Base-by-base conservation (phyloP, 306 rosid genomes). In the Abrus pulchellus region DNA sequence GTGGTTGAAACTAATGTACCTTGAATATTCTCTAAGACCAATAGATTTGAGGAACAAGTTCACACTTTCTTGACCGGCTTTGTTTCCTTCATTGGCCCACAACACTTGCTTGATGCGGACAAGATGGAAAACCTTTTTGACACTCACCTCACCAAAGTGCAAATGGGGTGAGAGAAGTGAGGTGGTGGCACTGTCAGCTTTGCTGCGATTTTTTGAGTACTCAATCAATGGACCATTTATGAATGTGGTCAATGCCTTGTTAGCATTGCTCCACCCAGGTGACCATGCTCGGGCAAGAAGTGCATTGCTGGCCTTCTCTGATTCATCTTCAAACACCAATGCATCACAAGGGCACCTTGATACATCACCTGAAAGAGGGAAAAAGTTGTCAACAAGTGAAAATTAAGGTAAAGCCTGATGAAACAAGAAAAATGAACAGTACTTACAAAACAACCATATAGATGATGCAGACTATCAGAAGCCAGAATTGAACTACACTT, bases 221-320 rank as follows among this genome's bases (percentile, higher is more conserved):
- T 93, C 94, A 27, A 91, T 65, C 34, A 91, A 84, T 53, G 94
- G 97, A 9, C 98, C 98, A 56, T 93, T 93, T 32, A 93, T 80
- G 85, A 93, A 93, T 33, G 89, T 68, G 30, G 93, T 88, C 45
- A 91, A 69, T 29, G 98, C 93, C 86, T 89, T 93, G 80, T 93
- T 90, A 48, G 94, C 98, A 38, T 83, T 90, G 87, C 94, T 91
- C 98, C 98, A 93, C 50, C 98, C 98, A 0, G 98, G 97, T 76
- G 97, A 85, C 98, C 98, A 93, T 75, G 97, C 98, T 83, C 98
- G 89, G 74, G 97, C 91, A 9, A 93, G 97, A 82, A 93, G 94
- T 1, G 98, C 98, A 68, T 93, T 93, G 86, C 98, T 93, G 80
- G 93, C 97, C 83, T 90, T 93, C 89, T 93, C 98, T 34, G 56